Conservation (phyloP, 2,329 filamentous ascomycete species). For the Sphaerulina populicola region DNA sequence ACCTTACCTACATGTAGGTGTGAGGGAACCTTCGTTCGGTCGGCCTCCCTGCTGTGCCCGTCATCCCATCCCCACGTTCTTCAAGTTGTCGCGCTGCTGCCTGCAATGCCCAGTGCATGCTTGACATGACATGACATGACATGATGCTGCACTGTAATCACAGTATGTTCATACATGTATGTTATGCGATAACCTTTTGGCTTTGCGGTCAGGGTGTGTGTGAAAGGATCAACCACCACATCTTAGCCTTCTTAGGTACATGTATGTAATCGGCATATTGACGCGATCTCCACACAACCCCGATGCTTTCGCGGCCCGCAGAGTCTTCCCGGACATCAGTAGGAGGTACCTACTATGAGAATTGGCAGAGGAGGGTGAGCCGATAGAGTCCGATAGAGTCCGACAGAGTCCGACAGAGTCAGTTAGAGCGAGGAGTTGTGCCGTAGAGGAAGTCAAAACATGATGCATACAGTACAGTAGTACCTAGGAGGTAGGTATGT, state of each 20-base stretch:
- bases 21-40: too few species aligned
- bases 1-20: too few species aligned
- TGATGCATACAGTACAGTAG: neutral
- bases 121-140: too few species aligned
- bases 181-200: slow-evolving; percentile 10
- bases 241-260: too few species aligned
- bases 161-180: too few species aligned
- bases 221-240: neutral
- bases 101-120: too few species aligned
- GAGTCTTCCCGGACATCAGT: neutral
- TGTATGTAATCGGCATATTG: slow-evolving; percentile 9
- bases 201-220: neutral
- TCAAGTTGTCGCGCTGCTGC: too few species aligned
- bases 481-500: too few species aligned
- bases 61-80: slow-evolving; percentile 4
- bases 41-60: neutral
- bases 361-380: neutral
- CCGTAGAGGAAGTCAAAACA: neutral
- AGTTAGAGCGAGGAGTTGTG: neutral
- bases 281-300: slow-evolving; percentile 6
- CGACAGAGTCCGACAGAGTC: neutral
- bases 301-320: neutral
- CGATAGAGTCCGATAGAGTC: slow-evolving; percentile 1
- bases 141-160: neutral
- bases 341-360: too few species aligned